Evolutionary conservation across 2,329 filamentous ascomycete genomes (phyloP), one percentile per base, ranked within the genome.

Genomic region (Tolypocladium sp.): DNA sequence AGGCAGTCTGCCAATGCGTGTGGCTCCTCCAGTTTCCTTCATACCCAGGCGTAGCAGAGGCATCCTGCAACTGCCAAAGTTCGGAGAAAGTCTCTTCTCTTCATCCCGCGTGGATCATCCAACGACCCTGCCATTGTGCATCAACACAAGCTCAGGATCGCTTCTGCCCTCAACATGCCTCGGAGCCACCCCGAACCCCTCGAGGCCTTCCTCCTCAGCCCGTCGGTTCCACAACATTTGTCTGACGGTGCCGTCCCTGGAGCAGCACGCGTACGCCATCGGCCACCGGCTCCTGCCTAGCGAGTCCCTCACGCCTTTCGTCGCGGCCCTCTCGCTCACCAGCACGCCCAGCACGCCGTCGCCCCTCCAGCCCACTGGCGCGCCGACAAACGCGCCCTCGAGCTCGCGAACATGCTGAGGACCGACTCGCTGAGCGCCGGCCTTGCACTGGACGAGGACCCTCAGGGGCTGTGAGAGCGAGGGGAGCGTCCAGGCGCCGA

Each of bases 221-320:
- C 74, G 78, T 41, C 73, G 72, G 69, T 92, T 93, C 89, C 89
- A 92, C 4, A 91, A 64, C 71, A 92, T 82, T 74, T 92, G 88
- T 66, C 79, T 73, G 27, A 91, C 69, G 9, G 69, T 68, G 0
- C 89, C 89, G 2, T 81, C 77, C 20, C 67, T 66, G 1, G 81
- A 80, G 61, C 89, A 85, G 58, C 82, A 83, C 33, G 90, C 72
- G 66, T 85, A 95, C 0, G 86, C 86, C 78, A 96, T 82, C 1
- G 91, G 89, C 76, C 82, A 86, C 42, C 76, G 72, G 68, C 88
- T 89, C 60, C 84, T 76, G 5, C 81, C 80, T 64, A 97, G 68
- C 30, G 90, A 85, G 55, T 91, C 86, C 59, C 90, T 77, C 3
- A 95, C 85, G 1, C 92, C 93, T 67, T 85, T 89, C 0, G 92